Percentiles rank a stretch among this genome's conserved stretches.
Conservation (phyloP, 805 yeast genomes). For the Schizosaccharomyces lindneri region DNA sequence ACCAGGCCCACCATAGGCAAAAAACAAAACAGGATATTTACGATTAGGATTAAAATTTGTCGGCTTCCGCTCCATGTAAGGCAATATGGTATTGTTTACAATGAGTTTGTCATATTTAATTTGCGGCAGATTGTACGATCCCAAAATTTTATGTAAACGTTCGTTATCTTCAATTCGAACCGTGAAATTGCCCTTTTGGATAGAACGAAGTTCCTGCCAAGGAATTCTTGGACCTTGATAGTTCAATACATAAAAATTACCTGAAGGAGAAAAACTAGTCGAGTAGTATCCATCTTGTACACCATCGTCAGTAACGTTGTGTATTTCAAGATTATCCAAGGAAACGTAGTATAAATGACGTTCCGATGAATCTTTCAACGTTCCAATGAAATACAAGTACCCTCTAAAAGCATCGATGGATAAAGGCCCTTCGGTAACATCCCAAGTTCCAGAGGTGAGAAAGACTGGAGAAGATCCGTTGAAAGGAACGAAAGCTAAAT, state of each 20-base stretch:
- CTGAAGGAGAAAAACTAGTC: conserved; percentile 57
- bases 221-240: conserved; percentile 66
- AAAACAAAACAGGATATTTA: conserved; percentile 69
- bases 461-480: conserved; percentile 26
- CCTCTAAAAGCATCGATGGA: conserved; percentile 13
- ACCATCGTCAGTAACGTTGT: neutral
- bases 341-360: conserved; percentile 53
- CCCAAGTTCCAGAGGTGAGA: conserved; percentile 68
- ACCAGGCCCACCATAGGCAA: conserved; percentile 88
- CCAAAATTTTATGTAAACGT: neutral
- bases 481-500: conserved; percentile 63
- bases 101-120: conserved; percentile 20
- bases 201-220: conserved; percentile 42
- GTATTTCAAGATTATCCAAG: neutral
- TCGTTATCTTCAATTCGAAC: neutral
- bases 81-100: conserved; percentile 24
- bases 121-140: neutral
- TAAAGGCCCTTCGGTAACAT: conserved; percentile 53
- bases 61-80: conserved; percentile 58
- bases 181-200: conserved; percentile 13
- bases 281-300: conserved; percentile 32
- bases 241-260: conserved; percentile 39
- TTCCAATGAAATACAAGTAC: conserved; percentile 37
- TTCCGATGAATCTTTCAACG: conserved; percentile 56
- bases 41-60: conserved; percentile 33